Evolutionary conservation across 2,329 filamentous ascomycete species (phyloP).

Genomic region (Cercospora berteroae): DNA sequence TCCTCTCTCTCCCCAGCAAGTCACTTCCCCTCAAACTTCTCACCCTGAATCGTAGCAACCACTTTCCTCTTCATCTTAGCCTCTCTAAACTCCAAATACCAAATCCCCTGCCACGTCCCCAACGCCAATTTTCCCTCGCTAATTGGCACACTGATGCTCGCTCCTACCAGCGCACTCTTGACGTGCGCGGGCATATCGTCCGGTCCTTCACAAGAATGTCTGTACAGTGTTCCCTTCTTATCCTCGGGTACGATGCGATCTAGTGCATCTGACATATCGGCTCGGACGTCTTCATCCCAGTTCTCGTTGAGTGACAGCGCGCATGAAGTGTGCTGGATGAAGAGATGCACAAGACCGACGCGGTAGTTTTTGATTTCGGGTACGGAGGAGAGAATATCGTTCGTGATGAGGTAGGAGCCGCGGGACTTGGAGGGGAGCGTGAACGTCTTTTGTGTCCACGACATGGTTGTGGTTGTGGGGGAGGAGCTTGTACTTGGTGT

Average conservation of each 20-base stretch:
- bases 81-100: conserved; percentile 86
- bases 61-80: conserved; percentile 75
- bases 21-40: conserved; percentile 50
- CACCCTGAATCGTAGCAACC: conserved; percentile 91
- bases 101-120: conserved; percentile 84
- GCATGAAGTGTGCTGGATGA: conserved; percentile 93
- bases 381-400: conserved; percentile 66
- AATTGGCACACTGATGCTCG: conserved; percentile 88
- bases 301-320: conserved; percentile 93
- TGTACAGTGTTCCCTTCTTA: conserved; percentile 61
- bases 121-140: conserved; percentile 73
- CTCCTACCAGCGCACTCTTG: conserved; percentile 84
- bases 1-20: conserved; percentile 4
- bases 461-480: conserved; percentile 38
- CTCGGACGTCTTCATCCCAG: conserved; percentile 77
- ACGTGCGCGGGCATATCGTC: conserved; percentile 99
- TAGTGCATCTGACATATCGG: conserved; percentile 86
- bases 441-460: conserved; percentile 84
- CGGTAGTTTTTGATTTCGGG: conserved; percentile 83
- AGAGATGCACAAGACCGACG: conserved; percentile 81
- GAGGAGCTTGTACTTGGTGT: conserved; percentile 23
- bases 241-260: conserved; percentile 88
- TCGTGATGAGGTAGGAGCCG: conserved; percentile 87
- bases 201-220: conserved; percentile 78
- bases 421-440: conserved; percentile 72